A percentile compares a stretch with the other conserved stretches of the same genome.
phyloP scores from a whole-genome alignment of 2,329 filamentous ascomycete species.

The Aspergillus aculeatus region DNA sequence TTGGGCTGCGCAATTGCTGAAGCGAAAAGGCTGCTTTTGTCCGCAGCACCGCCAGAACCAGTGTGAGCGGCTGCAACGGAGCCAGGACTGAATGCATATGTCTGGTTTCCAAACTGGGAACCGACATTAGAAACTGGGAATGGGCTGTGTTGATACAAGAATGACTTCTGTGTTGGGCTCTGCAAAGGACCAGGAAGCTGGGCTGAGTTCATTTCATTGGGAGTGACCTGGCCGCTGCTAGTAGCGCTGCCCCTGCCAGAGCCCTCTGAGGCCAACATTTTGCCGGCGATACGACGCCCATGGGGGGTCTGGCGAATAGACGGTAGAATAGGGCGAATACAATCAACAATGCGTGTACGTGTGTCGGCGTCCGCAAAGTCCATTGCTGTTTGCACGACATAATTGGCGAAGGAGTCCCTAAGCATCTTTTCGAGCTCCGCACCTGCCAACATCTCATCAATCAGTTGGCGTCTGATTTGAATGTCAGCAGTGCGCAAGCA shows the following conservation, averaged over 20 bases:
- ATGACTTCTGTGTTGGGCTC: slow-evolving; percentile 26
- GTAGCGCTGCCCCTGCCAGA: slow-evolving; percentile 39
- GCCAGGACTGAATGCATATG: slow-evolving; percentile 23
- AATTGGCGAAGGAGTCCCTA: slow-evolving; percentile 92
- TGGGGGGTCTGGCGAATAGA: slow-evolving; percentile 88
- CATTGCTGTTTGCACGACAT: slow-evolving; percentile 94
- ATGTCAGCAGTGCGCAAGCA: slow-evolving; percentile 79
- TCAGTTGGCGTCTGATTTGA: slow-evolving; percentile 73
- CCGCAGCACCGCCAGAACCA: slow-evolving; percentile 28
- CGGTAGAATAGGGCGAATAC: slow-evolving; percentile 79
- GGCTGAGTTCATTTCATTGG: slow-evolving; percentile 40
- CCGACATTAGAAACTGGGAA: slow-evolving; percentile 24
- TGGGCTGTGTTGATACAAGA: slow-evolving; percentile 30
- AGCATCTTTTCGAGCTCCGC: slow-evolving; percentile 84
- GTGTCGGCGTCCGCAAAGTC: slow-evolving; percentile 75
- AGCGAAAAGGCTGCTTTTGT: slow-evolving; percentile 31
- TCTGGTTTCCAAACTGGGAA: slow-evolving; percentile 28
- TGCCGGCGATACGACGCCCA: slow-evolving; percentile 87
- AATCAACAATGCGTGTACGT: slow-evolving; percentile 75
- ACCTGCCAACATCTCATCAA: slow-evolving; percentile 73
- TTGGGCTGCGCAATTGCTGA: slow-evolving; percentile 31
- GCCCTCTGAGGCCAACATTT: slow-evolving; percentile 65
- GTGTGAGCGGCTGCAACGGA: slow-evolving; percentile 25
- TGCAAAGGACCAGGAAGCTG: slow-evolving; percentile 36
- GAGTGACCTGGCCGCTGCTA: slow-evolving; percentile 40